phyloP scores from a whole-genome alignment of 768 basidiomycete genomes.

The Mycena venus region DNA sequence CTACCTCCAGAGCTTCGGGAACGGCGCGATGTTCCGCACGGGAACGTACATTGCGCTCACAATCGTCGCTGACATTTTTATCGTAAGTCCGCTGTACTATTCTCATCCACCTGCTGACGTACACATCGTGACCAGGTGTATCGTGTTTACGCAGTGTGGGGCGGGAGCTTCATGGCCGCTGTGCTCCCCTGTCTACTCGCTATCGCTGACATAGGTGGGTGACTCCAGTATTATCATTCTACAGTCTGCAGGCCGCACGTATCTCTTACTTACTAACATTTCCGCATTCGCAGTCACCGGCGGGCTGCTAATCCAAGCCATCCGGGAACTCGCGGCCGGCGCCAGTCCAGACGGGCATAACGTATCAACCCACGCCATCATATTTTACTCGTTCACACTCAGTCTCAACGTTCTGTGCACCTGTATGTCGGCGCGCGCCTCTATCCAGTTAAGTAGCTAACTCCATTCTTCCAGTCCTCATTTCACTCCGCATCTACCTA shows the following conservation, averaged over 20 bases:
- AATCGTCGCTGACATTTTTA: conserved; percentile 30
- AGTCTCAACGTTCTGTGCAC: conserved; percentile 26
- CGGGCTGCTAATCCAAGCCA: conserved; percentile 17
- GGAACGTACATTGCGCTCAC: conserved; percentile 31
- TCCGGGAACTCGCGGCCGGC: conserved; percentile 24
- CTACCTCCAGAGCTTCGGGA: conserved; percentile 22
- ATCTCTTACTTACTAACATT: too few species aligned
- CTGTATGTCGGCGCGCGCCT: background rate
- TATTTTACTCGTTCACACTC: conserved; percentile 31
- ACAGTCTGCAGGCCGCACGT: too few species aligned
- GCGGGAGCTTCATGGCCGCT: conserved; percentile 6
- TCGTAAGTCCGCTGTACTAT: background rate
- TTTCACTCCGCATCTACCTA: conserved; percentile 27
- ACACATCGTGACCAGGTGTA: too few species aligned
- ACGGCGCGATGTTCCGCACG: conserved; percentile 30
- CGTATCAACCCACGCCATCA: conserved; percentile 17
- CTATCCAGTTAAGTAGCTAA: too few species aligned
- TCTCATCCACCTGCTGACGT: too few species aligned
- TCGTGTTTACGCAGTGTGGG: conserved; percentile 27
- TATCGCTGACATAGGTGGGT: conserved; percentile 29
- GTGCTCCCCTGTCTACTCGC: conserved; percentile 21
- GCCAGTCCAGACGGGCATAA: conserved; percentile 24
- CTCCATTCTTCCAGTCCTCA: conserved; percentile 3
- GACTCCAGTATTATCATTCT: too few species aligned
- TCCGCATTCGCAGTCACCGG: conserved; percentile 22